Conservation (phyloP, 2,329 filamentous ascomycete genomes). For the Neobulgaria alba region DNA sequence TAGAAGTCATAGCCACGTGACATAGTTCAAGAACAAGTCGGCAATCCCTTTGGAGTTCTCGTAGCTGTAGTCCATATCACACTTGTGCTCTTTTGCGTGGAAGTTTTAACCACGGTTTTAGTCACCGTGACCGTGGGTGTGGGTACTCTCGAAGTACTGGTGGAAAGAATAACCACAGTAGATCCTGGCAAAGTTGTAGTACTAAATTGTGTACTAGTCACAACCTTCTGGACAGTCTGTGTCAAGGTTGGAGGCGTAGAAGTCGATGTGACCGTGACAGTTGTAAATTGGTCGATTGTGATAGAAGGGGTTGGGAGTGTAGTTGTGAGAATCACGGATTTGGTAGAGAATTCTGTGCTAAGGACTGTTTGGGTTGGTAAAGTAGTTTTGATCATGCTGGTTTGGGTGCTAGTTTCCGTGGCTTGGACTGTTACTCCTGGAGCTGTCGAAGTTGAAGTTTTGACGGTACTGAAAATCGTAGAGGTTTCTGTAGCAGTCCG, state of each 20-base stretch:
- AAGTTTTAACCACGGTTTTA: too few species aligned
- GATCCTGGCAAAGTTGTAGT: too few species aligned
- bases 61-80: too few species aligned
- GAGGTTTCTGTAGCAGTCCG: constrained; percentile 2
- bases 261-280: constrained; percentile 1
- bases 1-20: too few species aligned
- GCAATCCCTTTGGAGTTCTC: too few species aligned
- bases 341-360: background rate
- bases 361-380: constrained; percentile 2
- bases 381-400: background rate
- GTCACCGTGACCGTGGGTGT: too few species aligned
- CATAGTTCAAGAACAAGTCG: too few species aligned
- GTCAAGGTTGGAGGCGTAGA: constrained; percentile 1
- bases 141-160: too few species aligned
- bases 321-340: background rate
- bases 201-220: too few species aligned
- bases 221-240: too few species aligned
- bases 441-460: constrained; percentile 1
- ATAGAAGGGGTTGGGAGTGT: constrained; percentile 1
- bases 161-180: too few species aligned
- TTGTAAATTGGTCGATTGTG: background rate
- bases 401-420: background rate
- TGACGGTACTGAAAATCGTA: constrained; percentile 4
- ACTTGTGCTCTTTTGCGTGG: too few species aligned
- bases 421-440: constrained; percentile 1